These are phyloP conservation scores for Yarrowia sp. DNA, from an alignment of 805 yeast species.

Conservation along the genomic window DNA sequence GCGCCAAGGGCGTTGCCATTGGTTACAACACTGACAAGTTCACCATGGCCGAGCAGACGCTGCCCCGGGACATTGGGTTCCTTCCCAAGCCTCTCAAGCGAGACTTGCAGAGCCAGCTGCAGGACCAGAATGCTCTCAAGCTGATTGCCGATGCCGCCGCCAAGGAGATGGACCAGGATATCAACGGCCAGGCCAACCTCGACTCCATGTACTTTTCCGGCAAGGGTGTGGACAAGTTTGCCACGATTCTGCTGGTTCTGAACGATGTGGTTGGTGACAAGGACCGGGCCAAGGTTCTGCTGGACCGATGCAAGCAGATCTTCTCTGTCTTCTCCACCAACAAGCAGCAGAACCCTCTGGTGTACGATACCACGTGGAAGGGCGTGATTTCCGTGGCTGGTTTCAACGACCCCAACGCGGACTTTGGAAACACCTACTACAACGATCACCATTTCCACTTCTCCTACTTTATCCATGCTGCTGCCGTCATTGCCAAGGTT, in stretches of 20 bases:
- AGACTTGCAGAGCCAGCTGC: constrained; percentile 40
- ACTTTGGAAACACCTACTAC: constrained; percentile 74
- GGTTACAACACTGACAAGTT: constrained; percentile 38
- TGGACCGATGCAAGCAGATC: constrained; percentile 59
- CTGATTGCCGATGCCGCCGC: constrained; percentile 45
- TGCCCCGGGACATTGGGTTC: constrained; percentile 44
- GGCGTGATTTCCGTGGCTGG: constrained; percentile 74
- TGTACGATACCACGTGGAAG: constrained; percentile 70
- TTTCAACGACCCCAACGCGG: constrained; percentile 48
- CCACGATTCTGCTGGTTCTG: constrained; percentile 66
- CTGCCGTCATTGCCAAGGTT: constrained; percentile 69
- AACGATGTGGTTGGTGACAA: constrained; percentile 58
- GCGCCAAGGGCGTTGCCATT: constrained; percentile 42
- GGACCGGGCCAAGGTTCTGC: constrained; percentile 45
- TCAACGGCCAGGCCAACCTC: constrained; percentile 49
- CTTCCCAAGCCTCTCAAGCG: constrained; percentile 54
- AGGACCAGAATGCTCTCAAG: constrained; percentile 39
- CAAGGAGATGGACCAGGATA: constrained; percentile 47
- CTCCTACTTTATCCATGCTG: constrained; percentile 79
- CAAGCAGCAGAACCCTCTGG: constrained; percentile 61
- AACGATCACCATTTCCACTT: constrained; percentile 89
- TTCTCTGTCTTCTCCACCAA: constrained; percentile 62
- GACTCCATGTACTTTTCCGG: constrained; percentile 89
- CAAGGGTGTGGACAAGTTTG: constrained; percentile 78
- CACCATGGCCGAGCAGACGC: constrained; percentile 36